These are phyloP conservation scores for Fistulinella prunicolor DNA, from an alignment of 768 basidiomycete species.

Conservation along the genomic window DNA sequence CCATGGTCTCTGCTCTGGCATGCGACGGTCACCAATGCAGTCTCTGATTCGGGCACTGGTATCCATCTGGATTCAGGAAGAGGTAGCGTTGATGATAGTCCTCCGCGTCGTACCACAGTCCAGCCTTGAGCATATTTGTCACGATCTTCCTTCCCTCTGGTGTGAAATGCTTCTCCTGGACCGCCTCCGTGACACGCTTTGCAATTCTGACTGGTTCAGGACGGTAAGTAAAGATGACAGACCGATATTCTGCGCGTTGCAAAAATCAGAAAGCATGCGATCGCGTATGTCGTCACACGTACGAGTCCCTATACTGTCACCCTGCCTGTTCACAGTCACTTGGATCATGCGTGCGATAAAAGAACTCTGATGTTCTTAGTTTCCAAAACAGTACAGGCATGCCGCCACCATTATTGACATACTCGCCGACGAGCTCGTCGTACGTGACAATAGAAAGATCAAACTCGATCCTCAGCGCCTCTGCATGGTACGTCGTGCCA, in stretches of 20 bases:
- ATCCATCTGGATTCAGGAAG: slow-evolving; percentile 80
- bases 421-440: slow-evolving; percentile 81
- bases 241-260: slow-evolving; percentile 90
- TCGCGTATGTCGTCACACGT: not conserved
- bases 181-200: slow-evolving; percentile 72
- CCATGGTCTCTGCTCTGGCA: no score
- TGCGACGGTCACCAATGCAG: slow-evolving; percentile 63
- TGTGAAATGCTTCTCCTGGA: slow-evolving; percentile 81
- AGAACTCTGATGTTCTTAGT: slow-evolving; percentile 61
- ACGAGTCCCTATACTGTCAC: slow-evolving; percentile 31
- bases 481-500: slow-evolving; percentile 85
- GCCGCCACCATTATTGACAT: no score
- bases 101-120: slow-evolving; percentile 80
- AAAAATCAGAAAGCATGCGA: no score
- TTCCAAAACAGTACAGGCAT: not conserved
- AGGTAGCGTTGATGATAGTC: slow-evolving; percentile 80
- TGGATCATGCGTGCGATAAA: slow-evolving; percentile 93
- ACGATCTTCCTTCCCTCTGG: slow-evolving; percentile 71
- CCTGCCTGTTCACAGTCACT: slow-evolving; percentile 81
- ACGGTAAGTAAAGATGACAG: slow-evolving; percentile 81
- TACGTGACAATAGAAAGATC: slow-evolving; percentile 77
- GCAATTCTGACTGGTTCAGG: slow-evolving; percentile 73
- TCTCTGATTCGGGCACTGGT: slow-evolving; percentile 87
- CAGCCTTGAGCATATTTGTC: slow-evolving; percentile 69
- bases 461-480: slow-evolving; percentile 83